Base-by-base conservation (phyloP, 768 basidiomycete genomes). In the Rhodotorula taiwanensis region DNA sequence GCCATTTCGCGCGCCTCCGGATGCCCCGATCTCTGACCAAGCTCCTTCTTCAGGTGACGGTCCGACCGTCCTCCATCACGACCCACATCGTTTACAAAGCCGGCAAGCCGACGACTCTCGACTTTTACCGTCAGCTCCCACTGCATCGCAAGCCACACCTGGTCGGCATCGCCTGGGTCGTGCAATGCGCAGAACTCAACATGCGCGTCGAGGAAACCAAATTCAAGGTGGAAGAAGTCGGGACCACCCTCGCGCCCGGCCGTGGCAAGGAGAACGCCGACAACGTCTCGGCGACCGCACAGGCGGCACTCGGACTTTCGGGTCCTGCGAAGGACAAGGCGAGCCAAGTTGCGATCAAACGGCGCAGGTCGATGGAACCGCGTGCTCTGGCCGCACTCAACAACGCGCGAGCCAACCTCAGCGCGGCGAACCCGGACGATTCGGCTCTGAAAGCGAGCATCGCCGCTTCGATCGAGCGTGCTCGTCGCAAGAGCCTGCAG, bases 21-120 rank as follows among this genome's bases (percentile, higher is more conserved):
- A n/a, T n/a, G n/a, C n/a, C n/a, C n/a, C n/a, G 41, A 25, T 34
- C 18, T 16, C 27, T 49, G n/a, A n/a, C n/a, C n/a, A n/a, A n/a
- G n/a, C n/a, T n/a, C 44, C 62, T 87, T 84, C 81, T 86, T 77
- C 79, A 55, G 81, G 86, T 57, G 82, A 87, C 25, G 83, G 86
- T 33, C 82, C 84, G 72, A 82, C 81, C 25, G 85, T 69, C 68
- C 11, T 52, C 62, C 15, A 51, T 57, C 2, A 62, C 89, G 69
- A 90, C 88, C 9, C 89, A 90, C 74, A 83, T 93, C 61, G 82
- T 93, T 11, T 92, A 81, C 75, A 93, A 91, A 79, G 86, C 88
- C 62, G 89, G 89, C 1, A 74, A 83, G 27, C 81, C 83, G 73
- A 84, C 84, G 65, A 93, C 90, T 4, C 72, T 89, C 48, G 81